Evolutionary conservation across 2,329 filamentous ascomycete species (phyloP), one percentile per base, ranked within the genome.

Genomic region (Tolypocladium endophyticum): DNA sequence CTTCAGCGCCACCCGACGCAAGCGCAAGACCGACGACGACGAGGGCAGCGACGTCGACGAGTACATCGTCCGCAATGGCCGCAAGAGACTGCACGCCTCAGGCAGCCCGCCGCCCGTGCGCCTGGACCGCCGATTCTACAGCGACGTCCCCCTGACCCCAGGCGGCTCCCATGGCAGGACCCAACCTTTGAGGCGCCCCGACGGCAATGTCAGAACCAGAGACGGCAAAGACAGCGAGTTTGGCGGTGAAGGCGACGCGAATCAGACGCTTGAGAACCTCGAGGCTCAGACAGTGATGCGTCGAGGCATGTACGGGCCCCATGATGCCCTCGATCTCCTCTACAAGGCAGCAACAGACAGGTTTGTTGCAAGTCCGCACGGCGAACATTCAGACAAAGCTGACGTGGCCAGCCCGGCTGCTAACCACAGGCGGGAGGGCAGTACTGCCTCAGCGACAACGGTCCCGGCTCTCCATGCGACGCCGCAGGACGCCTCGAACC

Each of bases 1-100:
- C 81, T 99, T 99, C 79, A 96, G 92, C 63, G 90, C 92, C 25
- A 97, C 92, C 38, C 84, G 94, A 57, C 87, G 94, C 70, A 97
- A 97, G 85, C 86, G 92, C 71, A 95, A 94, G 80, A 82, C 82
- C 55, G 84, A 80, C 65, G 79, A 89, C 65, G 83, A 77, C 67
- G 67, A 77, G 41, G 80, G 77, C 58, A 74, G 74, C 60, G 76
- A 79, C 60, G 77, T 78, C 60, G 83, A 85, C 66, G 87, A 90
- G 64, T 90, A 90, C 71, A 84, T 88, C 61, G 71, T 88, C 38
- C 84, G 88, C 66, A 90, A 90, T 73, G 88, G 87, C 53, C 81
- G 89, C 62, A 91, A 91, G 74, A 83, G 87, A 62, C 70, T 83
- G 61, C 79, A 82, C 56, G 72, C 76, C 50, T 74, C 77, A 58